Conservation (phyloP, 176 grass and related monocot genomes). For the Leersia perrieri region DNA sequence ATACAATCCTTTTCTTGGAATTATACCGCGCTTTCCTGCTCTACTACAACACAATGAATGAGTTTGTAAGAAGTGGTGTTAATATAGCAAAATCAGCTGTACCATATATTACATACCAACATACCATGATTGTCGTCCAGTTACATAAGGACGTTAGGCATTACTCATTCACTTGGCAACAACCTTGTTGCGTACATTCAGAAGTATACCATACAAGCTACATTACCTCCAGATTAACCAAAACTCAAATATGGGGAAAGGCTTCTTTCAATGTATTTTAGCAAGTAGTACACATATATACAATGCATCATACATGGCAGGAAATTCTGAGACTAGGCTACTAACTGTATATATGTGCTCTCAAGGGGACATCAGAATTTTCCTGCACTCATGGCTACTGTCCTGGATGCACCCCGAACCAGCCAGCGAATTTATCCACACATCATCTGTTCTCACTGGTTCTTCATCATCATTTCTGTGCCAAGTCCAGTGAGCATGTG, state of each 20-base stretch:
- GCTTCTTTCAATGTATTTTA: background rate
- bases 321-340: conserved; percentile 14
- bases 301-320: conserved; percentile 16
- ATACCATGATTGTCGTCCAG: background rate
- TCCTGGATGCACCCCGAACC: conserved; percentile 52
- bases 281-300: conserved; percentile 27
- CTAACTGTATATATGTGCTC: background rate
- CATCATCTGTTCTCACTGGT: conserved; percentile 66
- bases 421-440: conserved; percentile 84
- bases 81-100: no score
- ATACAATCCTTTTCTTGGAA: no score
- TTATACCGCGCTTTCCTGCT: no score
- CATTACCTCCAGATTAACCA: conserved; percentile 1
- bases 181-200: background rate
- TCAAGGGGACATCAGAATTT: conserved; percentile 77
- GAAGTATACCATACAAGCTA: no score
- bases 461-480: conserved; percentile 90
- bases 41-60: no score
- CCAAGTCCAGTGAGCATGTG: conserved; percentile 91
- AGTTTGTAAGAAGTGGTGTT: no score
- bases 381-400: conserved; percentile 38
- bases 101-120: no score
- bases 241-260: conserved; percentile 11
- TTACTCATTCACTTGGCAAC: background rate
- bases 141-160: background rate